Conservation (phyloP, 192 early-diverging fungal genomes). For the Coemansia sp. region DNA sequence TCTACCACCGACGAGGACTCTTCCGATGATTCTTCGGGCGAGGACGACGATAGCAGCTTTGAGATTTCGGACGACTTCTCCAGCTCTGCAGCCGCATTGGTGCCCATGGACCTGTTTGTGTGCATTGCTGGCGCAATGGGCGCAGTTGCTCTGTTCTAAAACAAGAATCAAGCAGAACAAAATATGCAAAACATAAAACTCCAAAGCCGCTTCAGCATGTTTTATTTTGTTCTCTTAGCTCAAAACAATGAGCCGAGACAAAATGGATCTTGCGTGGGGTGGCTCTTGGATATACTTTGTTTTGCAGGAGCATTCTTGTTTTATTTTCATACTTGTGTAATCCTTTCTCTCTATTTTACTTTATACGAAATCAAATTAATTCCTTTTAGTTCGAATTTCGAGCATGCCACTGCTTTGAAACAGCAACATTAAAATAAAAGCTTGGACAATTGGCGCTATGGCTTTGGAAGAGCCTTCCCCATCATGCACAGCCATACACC, state of each 20-base stretch:
- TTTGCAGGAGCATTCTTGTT: neutral
- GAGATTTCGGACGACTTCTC: neutral
- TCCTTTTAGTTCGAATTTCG: too few relatives aligned
- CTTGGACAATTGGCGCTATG: neutral
- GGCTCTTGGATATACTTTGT: neutral
- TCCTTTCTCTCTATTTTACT: neutral
- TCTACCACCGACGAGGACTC: neutral
- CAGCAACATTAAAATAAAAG: too few relatives aligned
- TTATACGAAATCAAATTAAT: constrained; percentile 10
- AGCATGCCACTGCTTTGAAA: too few relatives aligned
- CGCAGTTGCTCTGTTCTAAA: constrained; percentile 42
- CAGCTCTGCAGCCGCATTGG: neutral
- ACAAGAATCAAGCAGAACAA: neutral
- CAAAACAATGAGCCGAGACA: neutral
- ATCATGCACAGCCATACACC: neutral
- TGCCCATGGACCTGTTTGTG: constrained; percentile 9
- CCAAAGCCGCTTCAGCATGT: neutral
- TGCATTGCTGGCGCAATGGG: constrained; percentile 30
- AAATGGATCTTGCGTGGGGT: too few relatives aligned
- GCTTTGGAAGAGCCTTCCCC: neutral
- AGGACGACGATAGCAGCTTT: constrained; percentile 15
- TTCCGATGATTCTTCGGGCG: constrained; percentile 1
- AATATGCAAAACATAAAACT: neutral
- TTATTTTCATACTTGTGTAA: neutral
- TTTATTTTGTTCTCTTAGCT: neutral